Percentiles rank a stretch among this genome's conserved stretches.
Evolutionary conservation across 2,329 filamentous ascomycete genomes (phyloP).

Genomic region (Aspergillus novofumigatus): DNA sequence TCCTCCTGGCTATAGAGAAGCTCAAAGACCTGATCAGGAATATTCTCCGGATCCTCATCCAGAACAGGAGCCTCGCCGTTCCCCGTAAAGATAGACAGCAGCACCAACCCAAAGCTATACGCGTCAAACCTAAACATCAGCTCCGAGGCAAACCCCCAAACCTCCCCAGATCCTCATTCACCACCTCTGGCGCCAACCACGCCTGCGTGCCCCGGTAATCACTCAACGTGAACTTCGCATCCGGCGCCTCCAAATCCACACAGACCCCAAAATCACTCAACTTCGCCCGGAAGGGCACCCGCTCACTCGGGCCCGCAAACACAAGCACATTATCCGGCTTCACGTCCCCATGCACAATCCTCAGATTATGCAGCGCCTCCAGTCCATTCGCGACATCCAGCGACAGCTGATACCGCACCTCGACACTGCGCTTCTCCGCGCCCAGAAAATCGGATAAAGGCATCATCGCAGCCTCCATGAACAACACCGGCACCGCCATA

Average conservation of each 20-base stretch:
- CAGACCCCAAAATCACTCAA: slow-evolving; percentile 29
- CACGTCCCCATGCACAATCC: slow-evolving; percentile 26
- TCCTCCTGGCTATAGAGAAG: slow-evolving; percentile 12
- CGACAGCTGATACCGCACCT: slow-evolving; percentile 21
- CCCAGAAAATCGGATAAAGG: slow-evolving; percentile 22
- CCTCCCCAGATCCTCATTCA: slow-evolving; percentile 5
- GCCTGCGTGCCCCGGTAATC: slow-evolving; percentile 24
- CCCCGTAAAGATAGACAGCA: slow-evolving; percentile 21
- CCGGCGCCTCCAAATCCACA: slow-evolving; percentile 21
- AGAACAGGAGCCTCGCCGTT: slow-evolving; percentile 12
- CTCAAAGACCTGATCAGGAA: slow-evolving; percentile 8
- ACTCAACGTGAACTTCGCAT: slow-evolving; percentile 14
- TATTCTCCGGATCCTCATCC: slow-evolving; percentile 6
- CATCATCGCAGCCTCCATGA: slow-evolving; percentile 25
- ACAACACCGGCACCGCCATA: slow-evolving; percentile 23
- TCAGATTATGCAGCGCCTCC: slow-evolving; percentile 21
- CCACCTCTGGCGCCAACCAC: slow-evolving; percentile 22
- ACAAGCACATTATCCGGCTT: slow-evolving; percentile 30
- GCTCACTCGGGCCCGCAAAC: slow-evolving; percentile 15
- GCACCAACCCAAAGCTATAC: slow-evolving; percentile 23
- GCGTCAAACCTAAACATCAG: slow-evolving; percentile 25
- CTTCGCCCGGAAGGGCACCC: slow-evolving; percentile 23
- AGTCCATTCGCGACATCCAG: slow-evolving; percentile 21
- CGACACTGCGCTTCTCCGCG: slow-evolving; percentile 9
- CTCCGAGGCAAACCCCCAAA: slow-evolving; percentile 17